Evolutionary conservation across 495 filamentous ascomycete genomes (phyloP), one percentile per base, ranked within the genome.

Genomic region (Collariella sp.): DNA sequence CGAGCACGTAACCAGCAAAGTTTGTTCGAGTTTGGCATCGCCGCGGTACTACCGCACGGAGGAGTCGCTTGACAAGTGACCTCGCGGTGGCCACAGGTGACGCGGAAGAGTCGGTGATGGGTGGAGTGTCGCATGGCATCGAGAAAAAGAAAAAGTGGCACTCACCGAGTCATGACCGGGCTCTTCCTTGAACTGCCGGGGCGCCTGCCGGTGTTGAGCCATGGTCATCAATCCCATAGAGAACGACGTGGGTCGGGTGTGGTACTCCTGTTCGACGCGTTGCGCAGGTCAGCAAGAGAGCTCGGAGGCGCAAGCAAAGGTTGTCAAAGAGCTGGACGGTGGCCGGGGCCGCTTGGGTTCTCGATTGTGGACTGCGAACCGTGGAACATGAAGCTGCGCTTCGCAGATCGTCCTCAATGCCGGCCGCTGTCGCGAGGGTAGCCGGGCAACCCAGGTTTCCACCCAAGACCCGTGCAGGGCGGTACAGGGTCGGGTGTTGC

Each of bases 181-280:
- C 58, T 70, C 66, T 59, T 69, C 67, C 54, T 67, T 67, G 49
- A 63, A 67, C 23, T 67, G 68, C 64, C 66, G 64, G 33, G 68
- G 54, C 57, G 68, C 68, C 66, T 68, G 67, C 41, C 68, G 68
- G 51, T 67, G 67, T 52, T 69, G 68, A 55, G 66, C 66, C 68
- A 70, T 70, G 12, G 54, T 45, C 59, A 57, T 67, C 50, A 70
- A 63, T 63, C 67, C 67, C 67, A 70, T 70, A 67, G 62, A 61
- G 54, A 29, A 48, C 34, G 43, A 44, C 46, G 54, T 41, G 38
- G 23, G 15, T 12, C 9, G 52, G 34, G 34, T 46, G 20, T 6
- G 23, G 19, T 44, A 45, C 15, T 34, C 7, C 19, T 47, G 29
- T 39, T 50, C 31, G 31, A 24, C 19, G 34, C 24, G 55, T 58